phyloP scores from a whole-genome alignment of 495 filamentous ascomycete genomes.

The Thermochaetoides thermophila region DNA sequence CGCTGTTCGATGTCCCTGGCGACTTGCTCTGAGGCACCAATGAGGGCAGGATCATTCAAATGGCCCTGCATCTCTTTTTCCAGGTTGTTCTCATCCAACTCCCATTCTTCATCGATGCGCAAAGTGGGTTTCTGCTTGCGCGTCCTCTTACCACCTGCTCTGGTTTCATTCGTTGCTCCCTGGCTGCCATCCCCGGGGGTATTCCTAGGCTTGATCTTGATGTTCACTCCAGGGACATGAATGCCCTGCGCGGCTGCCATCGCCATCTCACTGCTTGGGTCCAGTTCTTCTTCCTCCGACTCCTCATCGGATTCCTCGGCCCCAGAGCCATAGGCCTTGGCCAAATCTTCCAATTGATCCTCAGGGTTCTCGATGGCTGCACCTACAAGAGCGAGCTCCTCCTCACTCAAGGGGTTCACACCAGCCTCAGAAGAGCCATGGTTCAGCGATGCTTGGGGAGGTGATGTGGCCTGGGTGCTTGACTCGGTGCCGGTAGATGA shows the following conservation, averaged over 20 bases:
- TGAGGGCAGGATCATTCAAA: constrained; percentile 28
- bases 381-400: constrained; percentile 1
- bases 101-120: constrained; percentile 32
- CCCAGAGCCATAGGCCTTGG: constrained; percentile 22
- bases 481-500: constrained; percentile 2
- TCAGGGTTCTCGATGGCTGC: background rate
- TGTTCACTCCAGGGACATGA: constrained; percentile 9
- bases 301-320: constrained; percentile 10
- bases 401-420: background rate
- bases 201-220: constrained; percentile 6
- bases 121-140: constrained; percentile 12
- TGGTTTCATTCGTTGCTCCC: background rate
- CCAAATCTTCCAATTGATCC: constrained; percentile 15
- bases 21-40: constrained; percentile 23
- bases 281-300: constrained; percentile 15
- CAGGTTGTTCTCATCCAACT: constrained; percentile 30
- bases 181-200: background rate
- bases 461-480: background rate
- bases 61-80: constrained; percentile 37
- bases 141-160: constrained; percentile 1
- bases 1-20: constrained; percentile 16
- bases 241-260: constrained; percentile 20
- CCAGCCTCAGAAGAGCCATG: background rate
- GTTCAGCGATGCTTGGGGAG: background rate
- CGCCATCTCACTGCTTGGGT: constrained; percentile 19